Evolutionary conservation across 495 filamentous ascomycete species (phyloP).

Genomic region (Tuber brumale): DNA sequence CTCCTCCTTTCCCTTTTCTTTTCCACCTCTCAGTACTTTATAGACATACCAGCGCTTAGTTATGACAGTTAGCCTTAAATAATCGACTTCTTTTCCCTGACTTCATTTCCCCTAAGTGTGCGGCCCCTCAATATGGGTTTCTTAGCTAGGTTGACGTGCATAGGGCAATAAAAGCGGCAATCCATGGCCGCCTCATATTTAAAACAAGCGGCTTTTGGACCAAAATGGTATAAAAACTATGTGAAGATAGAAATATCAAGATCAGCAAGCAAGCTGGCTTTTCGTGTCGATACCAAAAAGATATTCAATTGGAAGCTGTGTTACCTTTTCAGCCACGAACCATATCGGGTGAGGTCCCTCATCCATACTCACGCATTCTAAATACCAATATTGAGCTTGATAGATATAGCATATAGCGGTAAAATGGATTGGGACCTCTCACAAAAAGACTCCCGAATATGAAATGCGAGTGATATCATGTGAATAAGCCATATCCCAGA

Average conservation of each 20-base stretch:
- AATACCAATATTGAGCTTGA: background rate
- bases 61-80: background rate
- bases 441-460: background rate
- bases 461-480: background rate
- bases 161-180: background rate
- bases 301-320: background rate
- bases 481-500: background rate
- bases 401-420: background rate
- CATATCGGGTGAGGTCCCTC: background rate
- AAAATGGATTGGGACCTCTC: background rate
- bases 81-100: background rate
- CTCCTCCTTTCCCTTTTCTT: background rate
- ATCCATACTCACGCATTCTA: background rate
- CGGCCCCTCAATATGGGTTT: background rate
- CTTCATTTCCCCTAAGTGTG: background rate
- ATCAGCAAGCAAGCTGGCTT: background rate
- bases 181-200: background rate
- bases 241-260: background rate
- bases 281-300: background rate
- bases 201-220: background rate
- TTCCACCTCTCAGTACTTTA: background rate
- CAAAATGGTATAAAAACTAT: background rate
- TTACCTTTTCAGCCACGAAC: background rate
- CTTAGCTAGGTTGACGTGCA: background rate
- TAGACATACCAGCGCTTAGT: background rate